These are phyloP conservation scores for Mortierella sp. DNA, from an alignment of 371 early-diverging fungal species.

Conservation along the genomic window DNA sequence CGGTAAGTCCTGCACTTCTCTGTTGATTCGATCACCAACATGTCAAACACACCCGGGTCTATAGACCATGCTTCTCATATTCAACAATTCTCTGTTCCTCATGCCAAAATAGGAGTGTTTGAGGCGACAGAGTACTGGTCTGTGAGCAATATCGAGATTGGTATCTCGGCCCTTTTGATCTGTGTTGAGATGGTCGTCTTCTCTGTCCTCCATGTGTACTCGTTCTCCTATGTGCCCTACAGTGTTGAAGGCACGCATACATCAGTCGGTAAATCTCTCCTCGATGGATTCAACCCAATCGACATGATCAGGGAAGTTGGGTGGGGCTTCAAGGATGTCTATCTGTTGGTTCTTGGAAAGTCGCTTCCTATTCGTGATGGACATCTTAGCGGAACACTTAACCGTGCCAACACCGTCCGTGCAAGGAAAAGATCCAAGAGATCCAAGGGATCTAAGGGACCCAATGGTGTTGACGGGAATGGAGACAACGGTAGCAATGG, in stretches of 20 bases:
- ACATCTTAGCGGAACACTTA: conserved; percentile 4
- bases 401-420: conserved; percentile 6
- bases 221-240: conserved; percentile 60
- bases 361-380: conserved; percentile 33
- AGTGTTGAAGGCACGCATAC: conserved; percentile 9
- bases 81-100: too few relatives aligned
- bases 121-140: conserved; percentile 52
- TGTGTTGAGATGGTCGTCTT: conserved; percentile 77
- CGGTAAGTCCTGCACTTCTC: conserved; percentile 15
- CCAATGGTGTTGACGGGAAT: too few relatives aligned
- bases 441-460: conserved; percentile 7
- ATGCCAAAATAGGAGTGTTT: conserved; percentile 23
- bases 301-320: conserved; percentile 34
- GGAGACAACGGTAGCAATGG: conserved; percentile 12
- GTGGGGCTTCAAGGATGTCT: conserved; percentile 41
- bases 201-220: conserved; percentile 65
- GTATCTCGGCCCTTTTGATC: conserved; percentile 67
- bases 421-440: background rate
- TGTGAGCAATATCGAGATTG: conserved; percentile 59
- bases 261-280: conserved; percentile 31
- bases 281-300: conserved; percentile 49
- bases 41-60: background rate
- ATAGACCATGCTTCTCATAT: background rate
- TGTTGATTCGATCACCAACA: too few relatives aligned
- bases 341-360: conserved; percentile 15